Base-by-base conservation (phyloP, 768 basidiomycete genomes). In the Cantharellus anzutake region DNA sequence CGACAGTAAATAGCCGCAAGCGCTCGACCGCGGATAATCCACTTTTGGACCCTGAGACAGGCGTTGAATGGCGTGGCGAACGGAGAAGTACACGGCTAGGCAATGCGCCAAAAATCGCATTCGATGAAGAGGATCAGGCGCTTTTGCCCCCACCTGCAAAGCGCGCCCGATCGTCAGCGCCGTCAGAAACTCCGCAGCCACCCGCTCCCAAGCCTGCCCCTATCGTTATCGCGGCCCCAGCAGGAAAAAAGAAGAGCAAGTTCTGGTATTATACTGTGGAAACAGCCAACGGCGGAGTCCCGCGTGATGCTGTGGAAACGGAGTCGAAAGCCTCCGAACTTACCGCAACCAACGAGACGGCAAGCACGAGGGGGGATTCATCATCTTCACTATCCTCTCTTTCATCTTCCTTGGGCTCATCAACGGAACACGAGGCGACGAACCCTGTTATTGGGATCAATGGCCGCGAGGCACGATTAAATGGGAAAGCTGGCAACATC, bases 201-300 rank as follows among this genome's bases (percentile, higher is more conserved):
- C 65, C 16, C 60, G 59, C 14, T 56, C 67, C 52, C 42, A 86
- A 82, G 66, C 78, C 83, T 11, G 81, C 74, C 41, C 86, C 90
- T 67, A 73, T 81, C 50, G 83, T 83, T n/a, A 63, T 86, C 67
- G 86, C 86, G 60, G 77, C 82, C 61, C 75, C 86, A 34, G 80
- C 78, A 41, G 86, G 86, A 62, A 86, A 83, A 73, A 89, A 86
- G 73, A 81, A 77, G 69, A 89, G 87, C 67, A 88, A 84, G 61
- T 63, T 63, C 56, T 63, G 62, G 62, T 63, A 62, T 42, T 91
- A 91, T 63, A 87, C 87, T 20, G 84, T 90, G 35, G 87, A 90
- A 65, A 83, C 86, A 1, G 65, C 78, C 51, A 69, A 76, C 4
- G 73, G 70, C 11, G 52, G 20, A 29, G 20, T 29, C 20, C 20